A percentile compares a stretch with the other conserved stretches of the same genome.
Evolutionary conservation across 2,329 filamentous ascomycete species (phyloP).

Genomic region (Apiospora kogelbergensis): DNA sequence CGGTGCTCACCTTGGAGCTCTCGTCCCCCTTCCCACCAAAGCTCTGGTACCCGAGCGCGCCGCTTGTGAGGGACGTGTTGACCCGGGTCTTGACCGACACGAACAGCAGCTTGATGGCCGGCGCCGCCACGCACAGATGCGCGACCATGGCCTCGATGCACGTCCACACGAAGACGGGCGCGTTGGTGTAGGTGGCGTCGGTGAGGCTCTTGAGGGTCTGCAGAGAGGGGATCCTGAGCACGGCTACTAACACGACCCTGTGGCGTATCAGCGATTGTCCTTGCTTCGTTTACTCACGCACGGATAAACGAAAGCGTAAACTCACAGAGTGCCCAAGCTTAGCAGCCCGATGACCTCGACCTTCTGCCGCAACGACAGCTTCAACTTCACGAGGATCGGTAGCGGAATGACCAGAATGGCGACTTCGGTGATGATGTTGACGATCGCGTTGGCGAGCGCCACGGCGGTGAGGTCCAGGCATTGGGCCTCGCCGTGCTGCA

Average conservation of each 20-base stretch:
- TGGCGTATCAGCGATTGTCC: not conserved
- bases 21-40: not conserved
- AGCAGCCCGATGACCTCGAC: not conserved
- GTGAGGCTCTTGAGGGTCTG: not conserved
- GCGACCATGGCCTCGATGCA: constrained; percentile 5
- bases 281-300: not conserved
- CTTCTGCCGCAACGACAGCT: not conserved
- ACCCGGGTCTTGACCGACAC: not conserved
- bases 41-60: not conserved
- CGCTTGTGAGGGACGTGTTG: not conserved
- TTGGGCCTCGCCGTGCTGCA: constrained; percentile 9
- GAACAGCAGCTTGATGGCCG: constrained; percentile 4
- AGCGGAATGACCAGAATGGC: constrained; percentile 8
- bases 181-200: constrained; percentile 9
- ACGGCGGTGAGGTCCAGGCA: not conserved
- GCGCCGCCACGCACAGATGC: constrained; percentile 3
- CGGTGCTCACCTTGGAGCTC: not conserved
- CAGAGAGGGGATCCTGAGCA: not conserved
- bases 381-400: not conserved
- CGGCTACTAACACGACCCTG: constrained; percentile 6
- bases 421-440: constrained; percentile 4
- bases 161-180: constrained; percentile 8
- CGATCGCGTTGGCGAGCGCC: constrained; percentile 4
- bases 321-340: not conserved
- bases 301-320: not conserved